A percentile compares a stretch with the other conserved stretches of the same genome.
Conservation (phyloP, 306 rosid species). For the Trifolium subterraneum region DNA sequence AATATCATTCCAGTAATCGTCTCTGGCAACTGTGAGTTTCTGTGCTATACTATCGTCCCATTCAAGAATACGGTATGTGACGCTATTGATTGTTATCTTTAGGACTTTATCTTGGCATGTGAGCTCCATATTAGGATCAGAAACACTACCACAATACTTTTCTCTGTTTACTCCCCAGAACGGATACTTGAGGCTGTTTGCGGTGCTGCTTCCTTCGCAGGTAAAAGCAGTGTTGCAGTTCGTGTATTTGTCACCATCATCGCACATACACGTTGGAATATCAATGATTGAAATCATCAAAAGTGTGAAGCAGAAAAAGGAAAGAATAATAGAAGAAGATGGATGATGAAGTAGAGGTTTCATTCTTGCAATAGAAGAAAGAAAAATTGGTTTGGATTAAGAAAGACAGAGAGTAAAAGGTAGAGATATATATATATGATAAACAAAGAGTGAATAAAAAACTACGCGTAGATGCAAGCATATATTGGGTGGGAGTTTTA, state of each 20-base stretch:
- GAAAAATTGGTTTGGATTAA: background rate
- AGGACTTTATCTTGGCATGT: background rate
- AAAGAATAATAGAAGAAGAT: background rate
- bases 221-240: conserved; percentile 19
- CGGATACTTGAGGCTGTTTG: conserved; percentile 34
- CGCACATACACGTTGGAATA: conserved; percentile 1
- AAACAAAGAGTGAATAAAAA: background rate
- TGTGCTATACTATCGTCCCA: background rate
- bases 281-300: conserved; percentile 33
- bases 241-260: background rate
- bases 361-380: conserved; percentile 28
- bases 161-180: conserved; percentile 44
- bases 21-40: conserved; percentile 39
- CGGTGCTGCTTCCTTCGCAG: background rate
- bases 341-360: conserved; percentile 14
- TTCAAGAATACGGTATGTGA: conserved; percentile 34
- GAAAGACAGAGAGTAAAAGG: background rate
- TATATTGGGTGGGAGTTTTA: background rate
- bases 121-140: background rate
- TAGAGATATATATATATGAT: background rate
- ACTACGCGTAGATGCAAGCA: background rate
- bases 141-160: conserved; percentile 35
- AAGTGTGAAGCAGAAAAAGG: background rate
- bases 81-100: background rate
- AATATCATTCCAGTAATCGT: conserved; percentile 8